Evolutionary conservation across 331 rosid species (phyloP).

Genomic region (Ulmus americana): DNA sequence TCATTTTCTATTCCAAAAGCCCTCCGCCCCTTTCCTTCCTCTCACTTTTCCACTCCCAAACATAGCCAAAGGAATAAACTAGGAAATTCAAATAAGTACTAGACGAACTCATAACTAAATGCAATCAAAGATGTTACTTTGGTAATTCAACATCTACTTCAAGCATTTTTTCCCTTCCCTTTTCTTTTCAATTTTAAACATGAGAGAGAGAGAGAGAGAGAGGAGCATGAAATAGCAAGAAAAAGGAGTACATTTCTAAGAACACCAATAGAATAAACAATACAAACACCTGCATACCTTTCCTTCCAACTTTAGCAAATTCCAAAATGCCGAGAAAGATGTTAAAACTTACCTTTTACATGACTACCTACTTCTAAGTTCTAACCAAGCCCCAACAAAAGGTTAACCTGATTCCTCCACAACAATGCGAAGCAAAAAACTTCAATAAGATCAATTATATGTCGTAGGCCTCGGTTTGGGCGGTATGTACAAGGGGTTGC

Average conservation of each 20-base stretch:
- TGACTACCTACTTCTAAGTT: neutral
- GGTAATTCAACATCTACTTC: too few species aligned
- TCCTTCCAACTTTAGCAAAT: conserved; percentile 1
- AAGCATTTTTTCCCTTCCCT: too few species aligned
- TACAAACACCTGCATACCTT: neutral
- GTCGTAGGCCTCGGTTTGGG: conserved; percentile 56
- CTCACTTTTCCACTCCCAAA: too few species aligned
- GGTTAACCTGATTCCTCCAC: neutral
- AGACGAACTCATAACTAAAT: too few species aligned
- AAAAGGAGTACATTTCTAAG: neutral
- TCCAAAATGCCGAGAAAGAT: conserved; percentile 8
- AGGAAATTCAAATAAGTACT: too few species aligned
- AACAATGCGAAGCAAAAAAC: neutral
- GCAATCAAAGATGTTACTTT: too few species aligned
- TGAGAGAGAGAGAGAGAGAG: too few species aligned
- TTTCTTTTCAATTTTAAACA: too few species aligned
- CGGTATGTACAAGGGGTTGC: conserved; percentile 64
- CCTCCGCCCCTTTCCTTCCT: too few species aligned
- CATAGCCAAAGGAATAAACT: too few species aligned
- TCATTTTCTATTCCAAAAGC: too few species aligned
- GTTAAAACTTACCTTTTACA: neutral
- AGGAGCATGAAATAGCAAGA: neutral
- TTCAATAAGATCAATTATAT: conserved; percentile 38
- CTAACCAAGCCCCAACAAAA: neutral
- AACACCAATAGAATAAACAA: neutral